Evolutionary conservation across 306 rosid genomes (phyloP).

Genomic region (Medicago ruthenica): DNA sequence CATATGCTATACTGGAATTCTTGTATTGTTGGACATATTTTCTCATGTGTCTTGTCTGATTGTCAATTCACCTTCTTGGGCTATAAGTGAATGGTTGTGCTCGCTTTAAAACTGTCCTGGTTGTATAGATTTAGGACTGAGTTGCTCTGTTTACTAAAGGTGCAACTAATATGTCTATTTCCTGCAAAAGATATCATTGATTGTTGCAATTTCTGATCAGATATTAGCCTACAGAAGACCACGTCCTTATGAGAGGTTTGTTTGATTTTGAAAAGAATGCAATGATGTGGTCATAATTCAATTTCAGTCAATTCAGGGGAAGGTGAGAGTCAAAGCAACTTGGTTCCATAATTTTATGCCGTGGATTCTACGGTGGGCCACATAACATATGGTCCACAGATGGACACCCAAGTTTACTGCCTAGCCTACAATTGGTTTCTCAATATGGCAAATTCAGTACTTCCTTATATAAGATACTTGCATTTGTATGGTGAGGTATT

Average conservation of each 20-base stretch:
- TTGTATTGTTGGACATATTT: conserved; percentile 22
- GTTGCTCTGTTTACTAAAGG: conserved; percentile 23
- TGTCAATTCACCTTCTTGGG: conserved; percentile 21
- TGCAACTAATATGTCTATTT: conserved; percentile 25
- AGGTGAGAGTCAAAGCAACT: conserved; percentile 28
- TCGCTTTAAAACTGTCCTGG: conserved; percentile 22
- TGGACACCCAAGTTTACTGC: neutral
- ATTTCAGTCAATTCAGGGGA: conserved; percentile 19
- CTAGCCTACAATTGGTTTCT: conserved; percentile 4
- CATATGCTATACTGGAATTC: neutral
- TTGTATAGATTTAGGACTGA: conserved; percentile 24
- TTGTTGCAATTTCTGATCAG: conserved; percentile 25
- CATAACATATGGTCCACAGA: neutral
- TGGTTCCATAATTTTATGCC: conserved; percentile 17
- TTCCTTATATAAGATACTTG: neutral
- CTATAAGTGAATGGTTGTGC: conserved; percentile 32
- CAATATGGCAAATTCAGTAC: neutral
- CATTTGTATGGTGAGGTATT: conserved; percentile 20
- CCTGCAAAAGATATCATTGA: conserved; percentile 6
- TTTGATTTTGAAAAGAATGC: conserved; percentile 28
- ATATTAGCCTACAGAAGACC: conserved; percentile 20
- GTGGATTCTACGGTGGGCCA: neutral
- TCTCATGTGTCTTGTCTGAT: conserved; percentile 21
- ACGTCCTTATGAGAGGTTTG: conserved; percentile 25
- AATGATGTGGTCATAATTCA: conserved; percentile 26